Percentiles rank a stretch among this genome's conserved stretches.
Conservation (phyloP, 805 yeast species). For the Starmerella gropengiesseri region DNA sequence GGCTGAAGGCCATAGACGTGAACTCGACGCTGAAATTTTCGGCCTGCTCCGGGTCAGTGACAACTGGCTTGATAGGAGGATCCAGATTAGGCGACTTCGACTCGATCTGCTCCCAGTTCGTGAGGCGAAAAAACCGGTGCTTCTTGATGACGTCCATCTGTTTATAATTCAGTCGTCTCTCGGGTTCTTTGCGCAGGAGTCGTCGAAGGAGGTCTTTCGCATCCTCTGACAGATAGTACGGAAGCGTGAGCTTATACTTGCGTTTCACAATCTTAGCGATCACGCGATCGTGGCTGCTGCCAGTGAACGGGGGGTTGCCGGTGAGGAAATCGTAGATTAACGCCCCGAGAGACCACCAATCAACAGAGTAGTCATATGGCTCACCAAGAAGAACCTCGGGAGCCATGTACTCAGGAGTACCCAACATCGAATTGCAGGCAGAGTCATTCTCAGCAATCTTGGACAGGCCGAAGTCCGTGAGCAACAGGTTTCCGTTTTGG, state of each 20-base stretch:
- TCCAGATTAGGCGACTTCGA: conserved; percentile 37
- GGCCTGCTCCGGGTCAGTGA: conserved; percentile 71
- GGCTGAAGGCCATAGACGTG: conserved; percentile 46
- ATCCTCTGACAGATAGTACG: conserved; percentile 66
- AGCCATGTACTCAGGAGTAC: conserved; percentile 80
- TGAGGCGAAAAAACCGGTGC: conserved; percentile 66
- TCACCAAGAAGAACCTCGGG: conserved; percentile 77
- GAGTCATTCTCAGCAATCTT: conserved; percentile 35
- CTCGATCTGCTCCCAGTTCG: conserved; percentile 56
- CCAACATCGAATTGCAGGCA: conserved; percentile 49
- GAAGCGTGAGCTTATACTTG: conserved; percentile 45
- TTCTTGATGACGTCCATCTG: conserved; percentile 44
- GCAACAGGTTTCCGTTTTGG: conserved; percentile 62
- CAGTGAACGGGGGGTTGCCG: conserved; percentile 83
- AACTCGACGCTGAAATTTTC: conserved; percentile 77
- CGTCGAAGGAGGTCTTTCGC: conserved; percentile 65
- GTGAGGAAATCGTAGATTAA: conserved; percentile 68
- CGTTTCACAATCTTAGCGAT: conserved; percentile 59
- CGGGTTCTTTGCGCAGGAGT: conserved; percentile 57
- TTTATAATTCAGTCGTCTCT: conserved; percentile 50
- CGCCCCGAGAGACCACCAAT: conserved; percentile 89
- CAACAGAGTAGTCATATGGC: conserved; percentile 67
- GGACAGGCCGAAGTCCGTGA: conserved; percentile 76
- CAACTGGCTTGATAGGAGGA: conserved; percentile 76
- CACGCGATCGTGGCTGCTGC: conserved; percentile 63